A percentile compares a stretch with the other conserved stretches of the same genome.
These are phyloP conservation scores for Bretschneidera sinensis DNA, from an alignment of 345 rosid genomes.

Conservation along the genomic window DNA sequence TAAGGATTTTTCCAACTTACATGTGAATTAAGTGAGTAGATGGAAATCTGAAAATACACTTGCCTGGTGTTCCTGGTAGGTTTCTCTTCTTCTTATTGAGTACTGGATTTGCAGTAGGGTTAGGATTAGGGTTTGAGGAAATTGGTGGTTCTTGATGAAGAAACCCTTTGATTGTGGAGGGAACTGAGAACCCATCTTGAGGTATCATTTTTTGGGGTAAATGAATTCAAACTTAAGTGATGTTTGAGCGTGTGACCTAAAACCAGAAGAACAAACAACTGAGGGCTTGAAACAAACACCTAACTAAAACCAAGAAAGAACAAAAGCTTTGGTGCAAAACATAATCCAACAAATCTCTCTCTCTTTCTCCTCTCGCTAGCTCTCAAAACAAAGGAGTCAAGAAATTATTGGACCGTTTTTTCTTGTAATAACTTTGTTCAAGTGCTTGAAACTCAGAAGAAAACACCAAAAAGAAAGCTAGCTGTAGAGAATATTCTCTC, in stretches of 20 bases:
- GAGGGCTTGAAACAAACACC: slow-evolving; percentile 29
- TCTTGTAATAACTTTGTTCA: slow-evolving; percentile 23
- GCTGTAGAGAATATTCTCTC: slow-evolving; percentile 47
- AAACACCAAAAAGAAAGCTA: slow-evolving; percentile 56
- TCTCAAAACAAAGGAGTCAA: slow-evolving; percentile 2
- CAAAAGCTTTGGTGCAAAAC: slow-evolving; percentile 19
- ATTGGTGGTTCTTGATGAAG: slow-evolving; percentile 44
- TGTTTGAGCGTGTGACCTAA: slow-evolving; percentile 15
- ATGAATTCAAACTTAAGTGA: slow-evolving; percentile 16
- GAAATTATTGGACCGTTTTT: slow-evolving; percentile 13
- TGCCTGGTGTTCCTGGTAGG: slow-evolving; percentile 77
- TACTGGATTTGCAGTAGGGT: slow-evolving; percentile 36
- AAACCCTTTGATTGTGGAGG: slow-evolving; percentile 32
- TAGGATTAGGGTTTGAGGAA: slow-evolving; percentile 56
- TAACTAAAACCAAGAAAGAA: slow-evolving; percentile 36
- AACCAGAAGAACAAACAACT: slow-evolving; percentile 25
- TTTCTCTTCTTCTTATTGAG: slow-evolving; percentile 54
- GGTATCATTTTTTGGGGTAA: slow-evolving; percentile 47
- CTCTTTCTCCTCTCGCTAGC: neutral
- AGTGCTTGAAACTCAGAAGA: slow-evolving; percentile 35
- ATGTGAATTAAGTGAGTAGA: neutral
- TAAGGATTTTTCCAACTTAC: no score
- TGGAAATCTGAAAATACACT: slow-evolving; percentile 20
- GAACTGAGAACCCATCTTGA: slow-evolving; percentile 43
- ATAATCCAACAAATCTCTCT: slow-evolving; percentile 13